Evolutionary conservation across 495 filamentous ascomycete genomes (phyloP).

Genomic region (Penicillium pancosmium): DNA sequence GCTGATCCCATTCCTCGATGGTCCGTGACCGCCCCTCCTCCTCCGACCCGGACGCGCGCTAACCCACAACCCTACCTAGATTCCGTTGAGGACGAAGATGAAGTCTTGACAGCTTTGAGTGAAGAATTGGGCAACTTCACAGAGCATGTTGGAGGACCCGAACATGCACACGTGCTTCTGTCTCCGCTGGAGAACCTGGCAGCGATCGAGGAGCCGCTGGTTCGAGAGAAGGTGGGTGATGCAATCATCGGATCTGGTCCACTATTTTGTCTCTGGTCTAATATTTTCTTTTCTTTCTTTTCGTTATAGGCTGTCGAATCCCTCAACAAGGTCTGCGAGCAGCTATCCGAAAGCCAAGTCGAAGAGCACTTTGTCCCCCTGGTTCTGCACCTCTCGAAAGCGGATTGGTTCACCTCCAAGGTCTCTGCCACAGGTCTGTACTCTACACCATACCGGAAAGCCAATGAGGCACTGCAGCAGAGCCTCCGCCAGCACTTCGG

Average conservation of each 20-base stretch:
- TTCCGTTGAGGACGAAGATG: conserved; percentile 98
- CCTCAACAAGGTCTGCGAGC: conserved; percentile 95
- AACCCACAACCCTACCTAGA: conserved; percentile 58
- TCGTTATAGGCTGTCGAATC: conserved; percentile 88
- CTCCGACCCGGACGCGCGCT: conserved; percentile 21
- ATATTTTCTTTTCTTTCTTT: not conserved
- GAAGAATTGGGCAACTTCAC: conserved; percentile 95
- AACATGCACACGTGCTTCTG: conserved; percentile 92
- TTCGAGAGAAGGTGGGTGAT: conserved; percentile 85
- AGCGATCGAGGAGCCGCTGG: conserved; percentile 96
- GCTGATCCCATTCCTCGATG: conserved; percentile 97
- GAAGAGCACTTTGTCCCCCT: conserved; percentile 97
- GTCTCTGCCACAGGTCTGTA: conserved; percentile 96
- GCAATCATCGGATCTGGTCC: not conserved
- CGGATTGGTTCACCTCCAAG: conserved; percentile 99
- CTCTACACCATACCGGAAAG: conserved; percentile 87
- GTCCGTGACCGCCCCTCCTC: conserved; percentile 52
- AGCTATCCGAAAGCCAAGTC: conserved; percentile 87
- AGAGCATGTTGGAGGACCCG: conserved; percentile 94
- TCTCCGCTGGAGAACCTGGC: conserved; percentile 97
- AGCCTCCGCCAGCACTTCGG: conserved; percentile 87
- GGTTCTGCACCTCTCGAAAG: conserved; percentile 91
- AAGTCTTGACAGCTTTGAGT: conserved; percentile 94
- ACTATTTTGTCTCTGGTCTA: not conserved
- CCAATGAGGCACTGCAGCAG: conserved; percentile 81